These are phyloP conservation scores for Arthrobotrys entomopaga DNA, from an alignment of 2,329 filamentous ascomycete species.

Conservation along the genomic window DNA sequence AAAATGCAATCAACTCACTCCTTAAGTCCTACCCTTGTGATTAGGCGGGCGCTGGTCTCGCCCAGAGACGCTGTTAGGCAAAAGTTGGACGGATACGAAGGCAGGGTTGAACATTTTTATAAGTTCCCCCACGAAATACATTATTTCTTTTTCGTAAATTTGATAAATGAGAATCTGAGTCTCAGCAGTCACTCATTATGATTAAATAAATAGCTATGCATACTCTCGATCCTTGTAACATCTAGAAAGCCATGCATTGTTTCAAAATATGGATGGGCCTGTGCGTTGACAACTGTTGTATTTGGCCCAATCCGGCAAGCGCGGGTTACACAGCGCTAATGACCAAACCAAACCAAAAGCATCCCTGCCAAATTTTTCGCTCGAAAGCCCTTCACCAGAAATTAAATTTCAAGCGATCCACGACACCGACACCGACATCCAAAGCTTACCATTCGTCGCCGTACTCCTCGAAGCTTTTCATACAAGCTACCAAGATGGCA, in stretches of 20 bases:
- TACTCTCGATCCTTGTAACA: background rate
- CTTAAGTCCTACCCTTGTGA: too few relatives aligned
- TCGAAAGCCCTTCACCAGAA: constrained; percentile 28
- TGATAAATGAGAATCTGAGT: too few relatives aligned
- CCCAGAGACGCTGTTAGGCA: too few relatives aligned
- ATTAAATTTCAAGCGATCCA: background rate
- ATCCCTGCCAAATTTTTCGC: constrained; percentile 49
- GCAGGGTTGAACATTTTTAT: too few relatives aligned
- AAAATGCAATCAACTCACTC: too few relatives aligned
- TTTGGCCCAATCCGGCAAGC: constrained; percentile 14
- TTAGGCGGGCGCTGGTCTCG: too few relatives aligned
- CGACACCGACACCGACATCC: constrained; percentile 1
- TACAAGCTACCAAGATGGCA: constrained; percentile 22
- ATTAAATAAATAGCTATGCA: too few relatives aligned
- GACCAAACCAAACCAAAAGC: background rate
- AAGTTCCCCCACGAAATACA: too few relatives aligned
- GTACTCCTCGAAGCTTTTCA: constrained; percentile 3
- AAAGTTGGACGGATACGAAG: too few relatives aligned
- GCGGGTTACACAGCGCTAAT: constrained; percentile 40
- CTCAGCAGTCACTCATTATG: too few relatives aligned
- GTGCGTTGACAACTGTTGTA: constrained; percentile 35
- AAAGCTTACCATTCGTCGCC: constrained; percentile 4
- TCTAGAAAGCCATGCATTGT: background rate
- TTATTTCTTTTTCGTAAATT: too few relatives aligned
- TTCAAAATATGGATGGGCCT: background rate